These are phyloP conservation scores for Bondarzewia mesenterica DNA, from an alignment of 1,284 basidiomycete species.

Conservation along the genomic window DNA sequence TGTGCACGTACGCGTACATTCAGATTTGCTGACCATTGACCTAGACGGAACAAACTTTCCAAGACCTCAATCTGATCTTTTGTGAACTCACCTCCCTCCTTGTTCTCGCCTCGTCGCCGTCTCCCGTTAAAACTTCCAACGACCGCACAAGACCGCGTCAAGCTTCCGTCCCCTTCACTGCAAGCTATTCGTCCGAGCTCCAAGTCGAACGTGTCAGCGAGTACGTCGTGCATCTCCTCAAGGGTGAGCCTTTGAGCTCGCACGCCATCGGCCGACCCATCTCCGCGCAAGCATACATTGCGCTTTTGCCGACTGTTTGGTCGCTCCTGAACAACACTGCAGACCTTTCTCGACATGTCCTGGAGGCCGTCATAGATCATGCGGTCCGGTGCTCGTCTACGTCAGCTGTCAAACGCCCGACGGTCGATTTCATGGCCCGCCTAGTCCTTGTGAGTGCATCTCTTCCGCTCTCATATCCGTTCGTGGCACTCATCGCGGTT, in stretches of 20 bases:
- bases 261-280: constrained; percentile 39
- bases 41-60: constrained; percentile 53
- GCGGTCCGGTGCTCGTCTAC: constrained; percentile 47
- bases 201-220: constrained; percentile 52
- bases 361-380: constrained; percentile 50
- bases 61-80: constrained; percentile 67
- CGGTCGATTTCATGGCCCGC: constrained; percentile 66
- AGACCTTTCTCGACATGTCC: constrained; percentile 28
- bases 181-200: constrained; percentile 14
- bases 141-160: constrained; percentile 7
- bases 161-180: no score
- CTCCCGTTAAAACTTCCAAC: constrained; percentile 5
- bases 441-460: constrained; percentile 50
- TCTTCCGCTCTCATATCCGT: neutral
- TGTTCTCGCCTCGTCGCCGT: constrained; percentile 31
- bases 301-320: constrained; percentile 81
- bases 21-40: constrained; percentile 7
- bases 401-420: constrained; percentile 51
- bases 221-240: constrained; percentile 66
- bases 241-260: constrained; percentile 38
- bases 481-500: constrained; percentile 6
- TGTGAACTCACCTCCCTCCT: constrained; percentile 69
- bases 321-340: constrained; percentile 50
- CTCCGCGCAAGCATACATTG: constrained; percentile 53
- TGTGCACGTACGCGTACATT: neutral